Base-by-base conservation (phyloP, 1,284 basidiomycete species). In the Coniferiporia sulphurascens region DNA sequence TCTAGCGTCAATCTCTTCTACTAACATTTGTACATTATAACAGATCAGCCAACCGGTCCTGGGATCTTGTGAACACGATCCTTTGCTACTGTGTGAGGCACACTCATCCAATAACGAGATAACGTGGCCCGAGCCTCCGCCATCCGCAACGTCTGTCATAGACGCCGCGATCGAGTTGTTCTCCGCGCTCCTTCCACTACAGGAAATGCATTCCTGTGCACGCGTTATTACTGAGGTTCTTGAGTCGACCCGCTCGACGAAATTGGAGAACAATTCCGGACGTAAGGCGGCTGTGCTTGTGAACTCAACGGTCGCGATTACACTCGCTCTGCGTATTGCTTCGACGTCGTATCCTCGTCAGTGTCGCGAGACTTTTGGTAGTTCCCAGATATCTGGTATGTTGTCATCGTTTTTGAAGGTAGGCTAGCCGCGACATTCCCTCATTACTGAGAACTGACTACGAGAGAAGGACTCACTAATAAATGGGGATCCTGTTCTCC, bases 111-210 rank as follows among this genome's bases (percentile, higher is more conserved):
- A 77, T 48, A 69, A 72, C 5, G 77, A 81, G 56, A 76, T 76
- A 49, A 69, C 70, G 8, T 73, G 79, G 46, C 71, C 80, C 2
- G 84, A 90, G 62, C 83, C 89, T 13, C 84, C 91, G 2, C 88
- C 95, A 0, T 79, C 93, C 0, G 80, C 84, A 0, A 95, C 93
- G 0, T 86, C 90, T 8, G 89, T 93, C 3, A 90, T 98, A 21
- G 93, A 99, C 70, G 87, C 91, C 1, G 89, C 93, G 0, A 87
- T 99, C 32, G 85, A 90, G 60, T 79, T 99, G 0, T 98, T 99
- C 67, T 80, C 90, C 0, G 78, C 83, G 22, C 75, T 97, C 13
- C 82, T 98, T 12, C 87, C 92, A 0, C 75, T 87, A 38, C 94
- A 97, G 72, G 89, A 91, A 65, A 73, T 86, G 4, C 71, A 84